phyloP scores from a whole-genome alignment of 192 early-diverging fungal species.

The Anaeromyces robustus region DNA sequence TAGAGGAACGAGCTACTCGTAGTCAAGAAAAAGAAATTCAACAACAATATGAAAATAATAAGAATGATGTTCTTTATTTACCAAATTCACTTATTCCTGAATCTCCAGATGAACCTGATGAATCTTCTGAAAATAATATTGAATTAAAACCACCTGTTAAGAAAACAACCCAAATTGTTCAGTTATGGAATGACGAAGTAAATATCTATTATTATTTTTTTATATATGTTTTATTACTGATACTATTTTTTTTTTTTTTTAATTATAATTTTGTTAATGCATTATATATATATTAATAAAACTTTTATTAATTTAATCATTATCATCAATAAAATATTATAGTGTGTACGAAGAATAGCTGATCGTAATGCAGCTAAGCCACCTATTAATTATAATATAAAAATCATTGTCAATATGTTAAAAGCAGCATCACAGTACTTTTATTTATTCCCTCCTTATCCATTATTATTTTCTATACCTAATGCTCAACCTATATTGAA shows the following conservation, averaged over 20 bases:
- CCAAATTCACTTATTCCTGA: not conserved
- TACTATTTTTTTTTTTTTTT: not conserved
- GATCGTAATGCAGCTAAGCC: not conserved
- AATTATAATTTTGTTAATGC: not conserved
- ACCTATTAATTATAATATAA: not conserved
- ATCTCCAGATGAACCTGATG: not conserved
- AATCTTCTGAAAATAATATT: not conserved
- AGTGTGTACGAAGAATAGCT: not conserved
- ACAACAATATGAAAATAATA: not conserved
- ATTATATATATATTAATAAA: too few relatives aligned
- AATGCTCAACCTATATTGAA: not conserved
- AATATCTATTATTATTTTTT: too few relatives aligned
- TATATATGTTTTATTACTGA: not conserved
- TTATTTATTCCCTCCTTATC: not conserved
- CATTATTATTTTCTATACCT: not conserved
- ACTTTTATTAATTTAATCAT: too few relatives aligned
- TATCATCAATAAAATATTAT: not conserved
- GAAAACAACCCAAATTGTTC: not conserved
- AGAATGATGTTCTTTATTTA: not conserved
- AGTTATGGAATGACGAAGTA: not conserved
- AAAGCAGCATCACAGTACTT: not conserved
- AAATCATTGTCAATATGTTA: not conserved
- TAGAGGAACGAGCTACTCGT: not conserved
- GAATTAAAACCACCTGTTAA: not conserved
- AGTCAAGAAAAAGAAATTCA: not conserved